Conservation (phyloP, 768 basidiomycete species). For the Leccinellum luteum region DNA sequence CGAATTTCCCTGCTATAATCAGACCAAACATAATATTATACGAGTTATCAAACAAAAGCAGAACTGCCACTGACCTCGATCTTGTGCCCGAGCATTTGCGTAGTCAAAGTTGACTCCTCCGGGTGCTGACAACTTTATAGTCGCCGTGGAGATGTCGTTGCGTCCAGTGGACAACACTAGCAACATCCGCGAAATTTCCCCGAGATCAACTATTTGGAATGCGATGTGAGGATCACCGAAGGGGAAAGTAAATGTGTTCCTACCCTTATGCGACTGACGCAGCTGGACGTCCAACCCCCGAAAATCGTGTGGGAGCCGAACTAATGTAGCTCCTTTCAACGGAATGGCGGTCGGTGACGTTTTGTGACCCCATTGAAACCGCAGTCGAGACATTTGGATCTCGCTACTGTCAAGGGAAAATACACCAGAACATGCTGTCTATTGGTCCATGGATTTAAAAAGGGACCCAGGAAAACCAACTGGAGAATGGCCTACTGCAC, state of each 20-base stretch:
- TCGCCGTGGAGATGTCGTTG: slow-evolving; percentile 57
- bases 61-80: slow-evolving; percentile 27
- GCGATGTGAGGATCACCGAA: slow-evolving; percentile 1
- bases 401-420: slow-evolving; percentile 69
- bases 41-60: slow-evolving; percentile 10
- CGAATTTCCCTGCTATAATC: slow-evolving; percentile 28
- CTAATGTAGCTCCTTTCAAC: slow-evolving; percentile 36
- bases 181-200: slow-evolving; percentile 50
- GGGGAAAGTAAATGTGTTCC: slow-evolving; percentile 15
- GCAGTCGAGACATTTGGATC: slow-evolving; percentile 59
- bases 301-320: slow-evolving; percentile 62
- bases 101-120: slow-evolving; percentile 50
- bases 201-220: slow-evolving; percentile 58
- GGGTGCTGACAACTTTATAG: slow-evolving; percentile 52
- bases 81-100: slow-evolving; percentile 39
- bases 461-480: neutral
- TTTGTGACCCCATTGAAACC: slow-evolving; percentile 63
- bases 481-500: slow-evolving; percentile 54
- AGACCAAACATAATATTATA: slow-evolving; percentile 4
- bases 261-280: slow-evolving; percentile 48
- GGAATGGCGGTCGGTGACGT: slow-evolving; percentile 18
- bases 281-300: slow-evolving; percentile 63
- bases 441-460: neutral
- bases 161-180: slow-evolving; percentile 64
- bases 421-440: slow-evolving; percentile 67